A percentile compares a stretch with the other conserved stretches of the same genome.
These are phyloP conservation scores for Eucalyptus urophylla DNA, from an alignment of 345 rosid genomes.

Conservation along the genomic window DNA sequence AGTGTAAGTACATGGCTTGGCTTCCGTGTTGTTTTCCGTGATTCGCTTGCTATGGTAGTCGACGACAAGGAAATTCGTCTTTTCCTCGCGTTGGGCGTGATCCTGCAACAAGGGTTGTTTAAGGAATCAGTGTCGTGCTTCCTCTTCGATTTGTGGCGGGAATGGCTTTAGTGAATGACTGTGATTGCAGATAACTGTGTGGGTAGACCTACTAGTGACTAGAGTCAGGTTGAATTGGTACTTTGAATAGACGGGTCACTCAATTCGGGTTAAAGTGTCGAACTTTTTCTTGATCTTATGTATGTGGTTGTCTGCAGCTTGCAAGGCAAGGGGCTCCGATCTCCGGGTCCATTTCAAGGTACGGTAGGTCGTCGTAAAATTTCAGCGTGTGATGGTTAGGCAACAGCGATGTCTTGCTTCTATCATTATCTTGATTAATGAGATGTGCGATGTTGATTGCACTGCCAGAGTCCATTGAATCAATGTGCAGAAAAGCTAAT, in stretches of 20 bases:
- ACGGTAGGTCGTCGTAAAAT: background rate
- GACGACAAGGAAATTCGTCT: background rate
- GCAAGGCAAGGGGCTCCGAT: constrained; percentile 76
- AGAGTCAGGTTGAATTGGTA: background rate
- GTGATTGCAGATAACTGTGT: background rate
- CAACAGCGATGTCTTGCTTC: background rate
- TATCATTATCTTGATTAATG: background rate
- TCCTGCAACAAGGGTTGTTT: background rate
- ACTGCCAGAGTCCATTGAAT: background rate
- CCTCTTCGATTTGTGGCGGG: background rate
- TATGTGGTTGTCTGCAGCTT: constrained; percentile 19
- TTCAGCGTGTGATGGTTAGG: background rate
- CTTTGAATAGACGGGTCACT: background rate
- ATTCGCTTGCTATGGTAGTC: background rate
- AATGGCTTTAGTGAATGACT: background rate
- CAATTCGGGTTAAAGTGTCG: background rate
- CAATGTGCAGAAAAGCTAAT: background rate
- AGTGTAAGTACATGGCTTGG: constrained; percentile 23
- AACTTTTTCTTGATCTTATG: background rate
- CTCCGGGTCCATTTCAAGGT: constrained; percentile 84
- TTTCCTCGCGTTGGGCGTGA: background rate
- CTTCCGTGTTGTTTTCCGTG: background rate
- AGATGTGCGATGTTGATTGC: background rate
- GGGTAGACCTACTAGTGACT: background rate
- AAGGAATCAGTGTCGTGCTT: background rate